Evolutionary conservation across 495 filamentous ascomycete species (phyloP).

Genomic region (Zalerion maritima): DNA sequence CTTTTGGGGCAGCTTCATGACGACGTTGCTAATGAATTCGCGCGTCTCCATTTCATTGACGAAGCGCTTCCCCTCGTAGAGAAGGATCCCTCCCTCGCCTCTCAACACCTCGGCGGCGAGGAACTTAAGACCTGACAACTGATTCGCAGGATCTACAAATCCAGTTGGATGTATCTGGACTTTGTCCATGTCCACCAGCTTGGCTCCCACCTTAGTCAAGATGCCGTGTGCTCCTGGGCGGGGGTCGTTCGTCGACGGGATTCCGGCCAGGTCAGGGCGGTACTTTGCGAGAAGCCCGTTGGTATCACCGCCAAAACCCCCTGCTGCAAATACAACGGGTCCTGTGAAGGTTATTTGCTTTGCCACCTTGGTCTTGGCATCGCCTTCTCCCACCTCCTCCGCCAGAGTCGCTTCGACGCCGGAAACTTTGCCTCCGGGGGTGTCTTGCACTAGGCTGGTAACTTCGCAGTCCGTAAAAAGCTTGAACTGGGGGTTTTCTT

Average conservation of each 20-base stretch:
- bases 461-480: conserved; percentile 31
- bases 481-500: conserved; percentile 26
- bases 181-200: conserved; percentile 41
- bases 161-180: conserved; percentile 55
- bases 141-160: conserved; percentile 48
- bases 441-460: conserved; percentile 23
- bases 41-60: conserved; percentile 43
- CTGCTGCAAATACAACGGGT: conserved; percentile 40
- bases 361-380: conserved; percentile 13
- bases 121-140: conserved; percentile 31
- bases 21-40: conserved; percentile 33
- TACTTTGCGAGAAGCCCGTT: conserved; percentile 35
- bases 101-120: conserved; percentile 45
- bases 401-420: conserved; percentile 14
- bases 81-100: conserved; percentile 42
- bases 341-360: no score
- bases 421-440: conserved; percentile 4
- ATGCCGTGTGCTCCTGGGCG: conserved; percentile 33
- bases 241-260: conserved; percentile 46
- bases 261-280: conserved; percentile 38
- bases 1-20: conserved; percentile 23
- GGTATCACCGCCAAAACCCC: conserved; percentile 45
- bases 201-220: conserved; percentile 31
- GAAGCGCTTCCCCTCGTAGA: conserved; percentile 31
- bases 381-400: conserved; percentile 3